Base-by-base conservation (phyloP, 2,329 filamentous ascomycete genomes). In the Colletotrichum gigasporum region DNA sequence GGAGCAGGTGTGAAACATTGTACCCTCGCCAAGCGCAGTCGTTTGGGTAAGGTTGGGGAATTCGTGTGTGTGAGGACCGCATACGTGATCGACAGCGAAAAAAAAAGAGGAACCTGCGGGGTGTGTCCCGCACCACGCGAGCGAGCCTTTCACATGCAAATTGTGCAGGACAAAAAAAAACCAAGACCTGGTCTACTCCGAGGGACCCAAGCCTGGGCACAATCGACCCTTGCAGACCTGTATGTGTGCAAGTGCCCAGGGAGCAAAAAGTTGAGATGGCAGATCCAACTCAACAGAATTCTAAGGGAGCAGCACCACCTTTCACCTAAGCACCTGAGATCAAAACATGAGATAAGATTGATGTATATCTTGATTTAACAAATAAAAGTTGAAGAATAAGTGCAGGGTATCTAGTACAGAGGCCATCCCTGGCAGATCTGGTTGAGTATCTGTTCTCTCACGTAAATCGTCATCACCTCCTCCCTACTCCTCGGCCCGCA, bases 51-150 rank as follows among this genome's bases (percentile, higher is more conserved):
- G 47, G 41, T 32, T 51, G 47, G 28, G 18, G 22, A 24, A 41
- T 48, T n/a, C 32, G 24, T 44, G 42, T 35, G 28, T 18, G 30
- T 30, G 20, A 11, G 16, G 37, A 18, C 35, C 42, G 37, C 61
- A 32, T 50, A 62, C 42, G 50, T 55, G 62, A 62, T 62, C 57
- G 62, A 55, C 62, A 26, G 37, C 20, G 39, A 52, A 61, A 53
- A 53, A 60, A 61, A 64, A 65, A 62, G 57, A 65, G 62, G 62
- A 65, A 65, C 57, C 50, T 65, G 62, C 57, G 62, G 62, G 62
- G 56, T 65, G 57, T 57, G 45, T 61, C 48, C n/a, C 42, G 50
- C 50, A 55, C 62, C 62, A 65, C 57, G 62, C 57, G 54, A 48
- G 34, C 44, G 32, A 42, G 34, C 16, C 61, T 65, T 65, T 65